Evolutionary conservation across 2,329 filamentous ascomycete species (phyloP).

Genomic region (Neoscytalidium dimidiatum): DNA sequence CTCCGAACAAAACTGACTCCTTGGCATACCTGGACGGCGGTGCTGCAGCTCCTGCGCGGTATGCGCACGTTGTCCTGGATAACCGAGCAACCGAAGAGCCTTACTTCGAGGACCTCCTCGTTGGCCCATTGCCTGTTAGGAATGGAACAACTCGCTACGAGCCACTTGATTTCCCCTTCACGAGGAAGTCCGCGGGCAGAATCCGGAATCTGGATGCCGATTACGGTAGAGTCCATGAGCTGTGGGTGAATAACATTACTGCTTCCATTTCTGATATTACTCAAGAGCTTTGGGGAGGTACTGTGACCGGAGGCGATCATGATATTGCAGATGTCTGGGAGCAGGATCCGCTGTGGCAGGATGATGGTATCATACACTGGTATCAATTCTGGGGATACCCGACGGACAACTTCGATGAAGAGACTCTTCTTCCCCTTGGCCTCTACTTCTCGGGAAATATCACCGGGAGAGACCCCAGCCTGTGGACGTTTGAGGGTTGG

Average conservation of each 20-base stretch:
- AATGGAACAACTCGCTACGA: constrained; percentile 40
- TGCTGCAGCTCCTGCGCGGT: constrained; percentile 40
- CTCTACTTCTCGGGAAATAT: constrained; percentile 48
- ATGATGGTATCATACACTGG: constrained; percentile 50
- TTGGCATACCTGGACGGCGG: constrained; percentile 47
- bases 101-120: constrained; percentile 46
- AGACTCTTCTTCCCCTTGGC: constrained; percentile 49
- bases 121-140: constrained; percentile 52
- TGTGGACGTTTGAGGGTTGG: constrained; percentile 57
- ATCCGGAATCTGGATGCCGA: constrained; percentile 45
- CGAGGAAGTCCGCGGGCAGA: constrained; percentile 38
- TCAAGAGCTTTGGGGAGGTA: constrained; percentile 47
- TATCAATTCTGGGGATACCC: constrained; percentile 48
- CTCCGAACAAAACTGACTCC: constrained; percentile 54
- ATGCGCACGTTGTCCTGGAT: constrained; percentile 49
- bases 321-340: constrained; percentile 44
- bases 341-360: constrained; percentile 42
- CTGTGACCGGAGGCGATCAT: constrained; percentile 41
- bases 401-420: constrained; percentile 43
- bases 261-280: constrained; percentile 45
- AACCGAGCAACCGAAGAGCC: constrained; percentile 35
- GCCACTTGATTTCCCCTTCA: constrained; percentile 25
- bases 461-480: constrained; percentile 52
- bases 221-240: constrained; percentile 28
- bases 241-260: constrained; percentile 42